Conservation (phyloP, 225 moss, liverwort and hornwort genomes). For the Marchantia paleacea region DNA sequence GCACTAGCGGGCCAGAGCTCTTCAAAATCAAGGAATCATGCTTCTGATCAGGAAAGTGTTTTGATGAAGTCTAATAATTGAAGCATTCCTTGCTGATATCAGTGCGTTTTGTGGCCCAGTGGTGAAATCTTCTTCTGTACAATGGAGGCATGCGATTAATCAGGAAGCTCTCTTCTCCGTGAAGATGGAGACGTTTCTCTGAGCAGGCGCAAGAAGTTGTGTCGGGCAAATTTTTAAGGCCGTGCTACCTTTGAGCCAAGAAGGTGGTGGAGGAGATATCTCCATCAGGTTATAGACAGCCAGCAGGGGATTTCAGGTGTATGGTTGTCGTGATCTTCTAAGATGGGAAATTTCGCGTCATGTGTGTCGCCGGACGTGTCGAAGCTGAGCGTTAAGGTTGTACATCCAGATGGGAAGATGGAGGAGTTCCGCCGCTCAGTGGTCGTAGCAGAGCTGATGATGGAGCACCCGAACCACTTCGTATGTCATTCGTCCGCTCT, state of each 20-base stretch:
- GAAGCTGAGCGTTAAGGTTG: slow-evolving; percentile 29
- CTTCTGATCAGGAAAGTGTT: not conserved
- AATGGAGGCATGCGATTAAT: not conserved
- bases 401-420: slow-evolving; percentile 29
- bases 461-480: slow-evolving; percentile 40
- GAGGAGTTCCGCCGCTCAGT: slow-evolving; percentile 31
- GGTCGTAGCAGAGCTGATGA: slow-evolving; percentile 39
- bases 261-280: not conserved
- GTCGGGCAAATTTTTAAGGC: not conserved
- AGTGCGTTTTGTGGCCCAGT: not conserved
- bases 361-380: slow-evolving; percentile 23
- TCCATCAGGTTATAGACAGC: not conserved
- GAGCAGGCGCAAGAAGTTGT: not conserved
- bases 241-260: not conserved
- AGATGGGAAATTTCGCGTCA: slow-evolving; percentile 28
- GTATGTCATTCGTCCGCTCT: slow-evolving; percentile 35
- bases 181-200: not conserved
- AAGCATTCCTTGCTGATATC: not conserved
- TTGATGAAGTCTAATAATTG: not conserved
- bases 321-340: not conserved
- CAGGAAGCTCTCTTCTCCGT: not conserved
- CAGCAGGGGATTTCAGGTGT: not conserved
- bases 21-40: not conserved
- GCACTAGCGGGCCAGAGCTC: not conserved
- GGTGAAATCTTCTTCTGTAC: not conserved